phyloP scores from a whole-genome alignment of 225 moss, liverwort and hornwort genomes.

The Antitrichia curtipendula region DNA sequence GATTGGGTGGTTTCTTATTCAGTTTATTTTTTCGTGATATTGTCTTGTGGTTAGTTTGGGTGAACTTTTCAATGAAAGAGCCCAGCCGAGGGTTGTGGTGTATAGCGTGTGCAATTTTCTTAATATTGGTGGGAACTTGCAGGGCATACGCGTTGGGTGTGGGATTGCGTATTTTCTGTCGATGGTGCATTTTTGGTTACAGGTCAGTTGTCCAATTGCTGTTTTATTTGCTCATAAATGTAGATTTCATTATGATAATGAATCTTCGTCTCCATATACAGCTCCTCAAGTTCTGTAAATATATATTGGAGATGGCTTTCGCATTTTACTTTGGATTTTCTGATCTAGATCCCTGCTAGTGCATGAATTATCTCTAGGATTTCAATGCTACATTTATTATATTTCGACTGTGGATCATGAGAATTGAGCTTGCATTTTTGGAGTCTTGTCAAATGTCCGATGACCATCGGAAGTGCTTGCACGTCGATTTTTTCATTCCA shows the following conservation, averaged over 20 bases:
- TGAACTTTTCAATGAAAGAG: background rate
- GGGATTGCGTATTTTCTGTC: slow-evolving; percentile 98
- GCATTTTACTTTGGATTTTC: background rate
- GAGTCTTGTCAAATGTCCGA: background rate
- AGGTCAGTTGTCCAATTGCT: slow-evolving; percentile 11
- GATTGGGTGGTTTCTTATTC: background rate
- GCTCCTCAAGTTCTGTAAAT: background rate
- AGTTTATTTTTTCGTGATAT: background rate
- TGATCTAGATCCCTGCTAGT: background rate
- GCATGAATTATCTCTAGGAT: background rate
- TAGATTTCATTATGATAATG: background rate
- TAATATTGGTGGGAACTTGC: slow-evolving; percentile 5
- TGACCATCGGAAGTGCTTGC: background rate
- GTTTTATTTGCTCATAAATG: background rate
- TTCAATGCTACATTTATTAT: background rate
- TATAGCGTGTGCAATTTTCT: background rate
- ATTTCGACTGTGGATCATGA: background rate
- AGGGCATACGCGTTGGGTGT: slow-evolving; percentile 87
- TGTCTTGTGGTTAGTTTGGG: background rate
- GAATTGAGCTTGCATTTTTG: background rate
- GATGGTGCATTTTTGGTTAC: slow-evolving; percentile 87
- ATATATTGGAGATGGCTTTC: background rate
- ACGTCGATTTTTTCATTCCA: background rate
- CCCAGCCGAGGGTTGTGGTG: background rate
- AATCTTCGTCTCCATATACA: background rate